Base-by-base conservation (phyloP, 129 eudicot genomes). In the Tagetes erecta region DNA sequence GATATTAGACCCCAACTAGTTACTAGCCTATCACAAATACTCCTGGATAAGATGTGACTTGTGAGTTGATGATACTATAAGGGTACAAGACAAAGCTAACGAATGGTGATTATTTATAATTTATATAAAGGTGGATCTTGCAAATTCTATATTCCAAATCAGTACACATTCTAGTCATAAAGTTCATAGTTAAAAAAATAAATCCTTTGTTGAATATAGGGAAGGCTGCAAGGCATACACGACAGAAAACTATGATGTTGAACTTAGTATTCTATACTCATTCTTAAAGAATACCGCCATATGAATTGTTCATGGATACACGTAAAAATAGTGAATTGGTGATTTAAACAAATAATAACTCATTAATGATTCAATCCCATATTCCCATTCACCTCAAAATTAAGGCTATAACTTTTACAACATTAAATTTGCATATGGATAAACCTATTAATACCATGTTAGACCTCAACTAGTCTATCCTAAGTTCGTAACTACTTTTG, bases 11-110 rank as follows among this genome's bases (percentile, higher is more conserved):
- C 27, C 27, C 27, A 20, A 20, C 27, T 20, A 10, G 41, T 50
- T 56, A 72, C 51, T 57, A 57, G 41, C 76, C 52, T 57, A 72
- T 59, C 67, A 57, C 33, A 11, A 5, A 37, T 57, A 12, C 44
- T 57, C 6, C 31, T 8, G 35, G 63, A 55, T 38, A 31, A 44
- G 37, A 71, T 27, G 66, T 55, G 76, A 56, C 20, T 71, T 20
- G 20, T 71, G 6, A 20, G 27, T 20, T 20, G 27, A 20, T 52
- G 51, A 57, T 14, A 57, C 10, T 55, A 55, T 55, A 31, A 35
- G n/a, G 66, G 41, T 33, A 59, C 40, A 52, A 4, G 30, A 2
- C 58, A 52, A 52, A 52, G 14, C 5, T 1, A n/a, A 14, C 1
- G 33, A 69, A 45, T 10, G 7, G 34, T 14, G 49, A 52, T 36